Percentiles rank a stretch among this genome's conserved stretches.
These are phyloP conservation scores for Trichoderma sp. DNA, from an alignment of 2,329 filamentous ascomycete species.

Conservation along the genomic window DNA sequence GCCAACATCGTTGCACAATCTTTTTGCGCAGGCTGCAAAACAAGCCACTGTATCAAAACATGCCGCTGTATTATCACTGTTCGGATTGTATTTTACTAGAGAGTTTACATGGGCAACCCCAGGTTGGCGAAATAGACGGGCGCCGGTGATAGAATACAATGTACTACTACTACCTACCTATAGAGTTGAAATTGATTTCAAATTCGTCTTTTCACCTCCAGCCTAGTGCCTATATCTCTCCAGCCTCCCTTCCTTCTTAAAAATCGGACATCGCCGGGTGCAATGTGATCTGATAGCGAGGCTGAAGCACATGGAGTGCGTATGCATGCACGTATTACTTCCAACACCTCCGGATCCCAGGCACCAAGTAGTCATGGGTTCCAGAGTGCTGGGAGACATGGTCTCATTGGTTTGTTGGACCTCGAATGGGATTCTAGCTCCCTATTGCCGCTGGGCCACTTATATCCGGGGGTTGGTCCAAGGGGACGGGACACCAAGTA, in stretches of 20 bases:
- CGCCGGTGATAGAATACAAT: conserved; percentile 15
- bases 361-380: background rate
- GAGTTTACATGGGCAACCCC: conserved; percentile 9
- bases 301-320: background rate
- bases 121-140: background rate
- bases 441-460: conserved; percentile 18
- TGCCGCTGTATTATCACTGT: background rate
- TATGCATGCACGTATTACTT: background rate
- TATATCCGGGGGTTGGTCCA: conserved; percentile 18
- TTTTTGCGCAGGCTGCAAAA: conserved; percentile 1
- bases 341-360: background rate
- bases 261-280: background rate
- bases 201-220: background rate
- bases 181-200: background rate
- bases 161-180: background rate
- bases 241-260: background rate
- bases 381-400: background rate
- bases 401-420: conserved; percentile 8
- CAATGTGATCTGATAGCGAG: background rate
- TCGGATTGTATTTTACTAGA: conserved; percentile 8
- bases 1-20: background rate
- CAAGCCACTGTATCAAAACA: background rate
- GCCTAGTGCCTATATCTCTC: background rate
- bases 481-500: background rate
- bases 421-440: conserved; percentile 2